Conservation (phyloP, 2,329 filamentous ascomycete species). For the Monosporascus sp. region DNA sequence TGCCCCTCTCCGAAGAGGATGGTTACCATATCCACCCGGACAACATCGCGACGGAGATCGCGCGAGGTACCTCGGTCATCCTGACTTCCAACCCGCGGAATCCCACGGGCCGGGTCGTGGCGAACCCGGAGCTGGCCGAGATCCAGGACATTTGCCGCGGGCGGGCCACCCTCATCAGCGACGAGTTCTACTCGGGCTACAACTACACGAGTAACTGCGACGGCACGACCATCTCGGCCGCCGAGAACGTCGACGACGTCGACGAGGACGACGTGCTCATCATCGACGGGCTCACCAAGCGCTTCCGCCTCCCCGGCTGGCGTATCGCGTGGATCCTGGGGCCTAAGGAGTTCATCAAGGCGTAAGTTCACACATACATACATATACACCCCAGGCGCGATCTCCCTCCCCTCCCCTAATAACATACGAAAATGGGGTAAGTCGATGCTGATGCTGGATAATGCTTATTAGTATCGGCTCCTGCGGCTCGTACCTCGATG, state of each 20-base stretch:
- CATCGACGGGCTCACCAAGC: slow-evolving; percentile 93
- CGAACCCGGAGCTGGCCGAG: slow-evolving; percentile 77
- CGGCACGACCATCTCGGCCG: slow-evolving; percentile 80
- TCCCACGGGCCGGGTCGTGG: slow-evolving; percentile 83
- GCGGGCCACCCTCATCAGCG: slow-evolving; percentile 85
- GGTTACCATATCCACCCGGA: slow-evolving; percentile 90
- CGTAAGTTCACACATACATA: slow-evolving; percentile 38
- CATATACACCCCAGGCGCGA: neutral
- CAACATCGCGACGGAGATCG: slow-evolving; percentile 88
- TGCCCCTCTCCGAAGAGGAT: slow-evolving; percentile 77
- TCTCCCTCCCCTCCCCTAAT: neutral
- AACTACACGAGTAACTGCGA: slow-evolving; percentile 94
- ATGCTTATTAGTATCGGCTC: slow-evolving; percentile 60
- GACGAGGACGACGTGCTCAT: slow-evolving; percentile 88
- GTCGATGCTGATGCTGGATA: slow-evolving; percentile 4
- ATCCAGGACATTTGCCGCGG: slow-evolving; percentile 93
- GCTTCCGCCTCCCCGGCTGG: slow-evolving; percentile 94
- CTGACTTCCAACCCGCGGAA: slow-evolving; percentile 94
- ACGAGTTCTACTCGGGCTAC: slow-evolving; percentile 96
- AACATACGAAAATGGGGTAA: too few relatives aligned
- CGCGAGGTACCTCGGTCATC: slow-evolving; percentile 80
- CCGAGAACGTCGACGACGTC: slow-evolving; percentile 85
- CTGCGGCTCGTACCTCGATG: slow-evolving; percentile 90
- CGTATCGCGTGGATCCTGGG: slow-evolving; percentile 94
- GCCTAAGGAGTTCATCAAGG: slow-evolving; percentile 93